A percentile compares a stretch with the other conserved stretches of the same genome.
phyloP scores from a whole-genome alignment of 2,329 filamentous ascomycete species.

The Aureobasidium musti region DNA sequence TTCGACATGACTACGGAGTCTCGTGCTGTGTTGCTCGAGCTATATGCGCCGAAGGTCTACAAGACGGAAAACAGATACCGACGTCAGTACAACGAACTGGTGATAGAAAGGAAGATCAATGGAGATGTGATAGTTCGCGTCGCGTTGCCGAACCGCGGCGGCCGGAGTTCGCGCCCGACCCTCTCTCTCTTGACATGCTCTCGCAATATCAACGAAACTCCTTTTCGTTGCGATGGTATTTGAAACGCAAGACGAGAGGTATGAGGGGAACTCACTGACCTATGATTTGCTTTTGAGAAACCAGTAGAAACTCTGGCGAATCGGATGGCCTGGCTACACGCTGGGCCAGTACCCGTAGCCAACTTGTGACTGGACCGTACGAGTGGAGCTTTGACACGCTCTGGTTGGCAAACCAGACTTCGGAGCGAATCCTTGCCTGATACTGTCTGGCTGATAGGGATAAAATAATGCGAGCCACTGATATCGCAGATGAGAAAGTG shows the following conservation, averaged over 20 bases:
- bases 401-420: conserved; percentile 12
- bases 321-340: conserved; percentile 26
- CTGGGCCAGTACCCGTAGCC: conserved; percentile 23
- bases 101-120: neutral
- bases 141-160: conserved; percentile 15
- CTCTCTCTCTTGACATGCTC: neutral
- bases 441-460: neutral
- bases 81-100: conserved; percentile 7
- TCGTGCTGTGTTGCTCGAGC: neutral
- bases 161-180: conserved; percentile 4
- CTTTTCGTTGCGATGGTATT: neutral
- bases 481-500: neutral
- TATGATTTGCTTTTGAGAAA: conserved; percentile 19
- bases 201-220: conserved; percentile 13
- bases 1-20: conserved; percentile 17
- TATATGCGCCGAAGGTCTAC: conserved; percentile 4
- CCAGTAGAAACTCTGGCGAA: conserved; percentile 14
- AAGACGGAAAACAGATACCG: neutral
- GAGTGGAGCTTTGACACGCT: conserved; percentile 22
- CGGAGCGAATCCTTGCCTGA: neutral
- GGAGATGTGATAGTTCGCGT: conserved; percentile 1
- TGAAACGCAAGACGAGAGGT: neutral
- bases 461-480: neutral
- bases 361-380: conserved; percentile 12
- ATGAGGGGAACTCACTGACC: conserved; percentile 2